Evolutionary conservation across 1,284 basidiomycete species (phyloP).

Genomic region (Phylloboletellus chloephorus): DNA sequence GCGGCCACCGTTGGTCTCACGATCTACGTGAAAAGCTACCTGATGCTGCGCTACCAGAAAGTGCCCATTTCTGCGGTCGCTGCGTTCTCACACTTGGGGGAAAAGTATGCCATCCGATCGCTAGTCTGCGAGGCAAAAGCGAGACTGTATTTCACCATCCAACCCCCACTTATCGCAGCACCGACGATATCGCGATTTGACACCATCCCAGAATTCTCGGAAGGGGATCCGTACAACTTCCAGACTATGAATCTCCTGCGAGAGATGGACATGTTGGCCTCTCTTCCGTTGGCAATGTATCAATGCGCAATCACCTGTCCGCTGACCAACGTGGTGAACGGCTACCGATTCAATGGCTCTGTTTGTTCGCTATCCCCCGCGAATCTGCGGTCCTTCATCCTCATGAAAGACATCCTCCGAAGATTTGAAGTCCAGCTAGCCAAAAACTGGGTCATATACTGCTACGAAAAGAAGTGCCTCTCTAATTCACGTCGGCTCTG

Average conservation of each 20-base stretch:
- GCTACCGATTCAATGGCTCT: constrained; percentile 8
- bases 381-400: constrained; percentile 11
- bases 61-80: constrained; percentile 4
- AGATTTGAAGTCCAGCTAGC: not conserved
- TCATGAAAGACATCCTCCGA: constrained; percentile 8
- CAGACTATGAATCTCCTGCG: constrained; percentile 19
- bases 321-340: constrained; percentile 3
- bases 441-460: not conserved
- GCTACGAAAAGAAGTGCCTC: constrained; percentile 3
- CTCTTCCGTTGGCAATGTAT: constrained; percentile 18
- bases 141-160: constrained; percentile 5
- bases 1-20: not conserved
- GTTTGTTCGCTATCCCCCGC: not conserved
- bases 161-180: constrained; percentile 6
- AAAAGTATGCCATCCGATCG: constrained; percentile 20
- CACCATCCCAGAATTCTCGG: constrained; percentile 3
- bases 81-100: constrained; percentile 18
- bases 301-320: constrained; percentile 10
- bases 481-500: not conserved
- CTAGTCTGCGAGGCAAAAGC: constrained; percentile 13
- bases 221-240: constrained; percentile 16
- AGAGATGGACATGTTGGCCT: constrained; percentile 7
- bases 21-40: constrained; percentile 6
- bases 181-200: constrained; percentile 5
- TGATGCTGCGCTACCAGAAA: constrained; percentile 3